A percentile compares a stretch with the other conserved stretches of the same genome.
Evolutionary conservation across 768 basidiomycete species (phyloP).

Genomic region (Cystobasidium tubakii): DNA sequence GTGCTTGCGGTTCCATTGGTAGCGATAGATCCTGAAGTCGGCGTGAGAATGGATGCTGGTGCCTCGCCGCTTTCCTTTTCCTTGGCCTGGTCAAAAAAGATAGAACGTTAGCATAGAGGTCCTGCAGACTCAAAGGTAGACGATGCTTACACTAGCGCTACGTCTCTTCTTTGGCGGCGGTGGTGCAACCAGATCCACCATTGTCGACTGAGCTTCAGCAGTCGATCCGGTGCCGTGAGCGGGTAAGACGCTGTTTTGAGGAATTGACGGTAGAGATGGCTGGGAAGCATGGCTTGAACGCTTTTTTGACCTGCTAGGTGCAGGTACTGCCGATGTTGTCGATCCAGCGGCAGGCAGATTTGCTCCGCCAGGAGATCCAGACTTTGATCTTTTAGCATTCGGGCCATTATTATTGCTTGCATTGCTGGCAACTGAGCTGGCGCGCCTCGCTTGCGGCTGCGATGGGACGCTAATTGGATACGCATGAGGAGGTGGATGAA

Average conservation of each 20-base stretch:
- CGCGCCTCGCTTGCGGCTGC: neutral
- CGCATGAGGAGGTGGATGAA: neutral
- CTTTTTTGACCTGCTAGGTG: neutral
- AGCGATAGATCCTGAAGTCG: neutral
- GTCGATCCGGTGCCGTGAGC: neutral
- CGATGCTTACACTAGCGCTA: neutral
- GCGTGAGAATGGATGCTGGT: neutral
- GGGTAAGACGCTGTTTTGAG: neutral
- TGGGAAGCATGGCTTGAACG: neutral
- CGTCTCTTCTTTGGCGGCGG: constrained; percentile 11
- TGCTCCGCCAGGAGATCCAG: neutral
- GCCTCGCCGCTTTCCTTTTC: neutral
- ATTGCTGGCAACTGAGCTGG: constrained; percentile 1
- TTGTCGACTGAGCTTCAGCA: neutral
- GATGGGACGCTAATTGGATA: neutral
- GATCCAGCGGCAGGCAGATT: neutral
- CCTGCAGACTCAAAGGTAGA: neutral
- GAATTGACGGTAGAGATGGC: neutral
- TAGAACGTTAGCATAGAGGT: neutral
- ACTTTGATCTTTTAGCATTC: constrained; percentile 1
- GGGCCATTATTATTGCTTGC: neutral
- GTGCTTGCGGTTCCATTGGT: neutral
- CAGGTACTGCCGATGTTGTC: neutral
- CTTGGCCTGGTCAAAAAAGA: neutral
- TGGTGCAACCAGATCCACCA: neutral